These are phyloP conservation scores for Zostera marina DNA, from an alignment of 116 monocot species.

Conservation along the genomic window DNA sequence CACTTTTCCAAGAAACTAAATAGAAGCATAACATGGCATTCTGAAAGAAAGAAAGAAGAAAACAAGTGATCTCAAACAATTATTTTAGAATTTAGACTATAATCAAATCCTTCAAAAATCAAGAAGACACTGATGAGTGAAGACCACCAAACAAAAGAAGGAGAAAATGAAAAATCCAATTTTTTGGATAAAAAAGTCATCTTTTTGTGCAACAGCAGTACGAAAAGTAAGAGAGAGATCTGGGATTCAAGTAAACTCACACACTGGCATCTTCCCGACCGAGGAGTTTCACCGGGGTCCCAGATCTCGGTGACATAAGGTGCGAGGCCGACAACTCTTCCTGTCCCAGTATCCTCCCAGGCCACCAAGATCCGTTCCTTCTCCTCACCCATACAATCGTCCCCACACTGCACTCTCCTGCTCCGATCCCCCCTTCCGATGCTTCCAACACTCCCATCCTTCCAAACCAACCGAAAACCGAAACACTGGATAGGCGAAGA, in stretches of 20 bases:
- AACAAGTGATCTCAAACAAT: no score
- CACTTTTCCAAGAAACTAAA: no score
- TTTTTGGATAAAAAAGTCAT: no score
- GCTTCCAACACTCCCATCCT: constrained; percentile 30
- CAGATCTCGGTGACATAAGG: constrained; percentile 84
- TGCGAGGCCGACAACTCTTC: constrained; percentile 79
- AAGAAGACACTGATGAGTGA: background rate
- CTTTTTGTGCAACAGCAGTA: background rate
- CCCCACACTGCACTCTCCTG: constrained; percentile 49
- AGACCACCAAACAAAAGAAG: background rate
- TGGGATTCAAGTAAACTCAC: constrained; percentile 27
- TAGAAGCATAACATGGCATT: no score
- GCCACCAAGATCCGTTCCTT: constrained; percentile 73
- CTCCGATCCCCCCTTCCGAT: constrained; percentile 20
- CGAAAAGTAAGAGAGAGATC: constrained; percentile 1
- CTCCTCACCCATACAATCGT: constrained; percentile 93
- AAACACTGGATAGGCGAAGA: no score
- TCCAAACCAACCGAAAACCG: background rate
- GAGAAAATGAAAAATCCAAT: background rate
- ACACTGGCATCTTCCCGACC: constrained; percentile 89
- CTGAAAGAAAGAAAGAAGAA: no score
- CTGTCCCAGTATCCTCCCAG: constrained; percentile 48
- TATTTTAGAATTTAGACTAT: no score
- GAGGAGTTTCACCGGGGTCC: constrained; percentile 84
- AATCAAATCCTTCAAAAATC: no score